A percentile compares a stretch with the other conserved stretches of the same genome.
phyloP scores from a whole-genome alignment of 805 yeast species.

The Kazachstania viticola region DNA sequence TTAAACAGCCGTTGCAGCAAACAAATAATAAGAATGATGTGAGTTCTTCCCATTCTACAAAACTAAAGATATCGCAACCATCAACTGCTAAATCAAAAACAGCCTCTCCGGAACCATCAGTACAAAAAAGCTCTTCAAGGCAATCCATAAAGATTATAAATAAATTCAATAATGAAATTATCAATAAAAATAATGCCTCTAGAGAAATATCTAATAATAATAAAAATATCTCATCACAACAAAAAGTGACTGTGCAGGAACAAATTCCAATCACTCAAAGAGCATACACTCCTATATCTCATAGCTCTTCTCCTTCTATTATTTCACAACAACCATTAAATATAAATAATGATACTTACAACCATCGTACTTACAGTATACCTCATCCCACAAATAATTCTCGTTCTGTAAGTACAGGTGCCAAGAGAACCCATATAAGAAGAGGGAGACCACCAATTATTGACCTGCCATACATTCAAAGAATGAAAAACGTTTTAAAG shows the following conservation, averaged over 20 bases:
- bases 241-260: background rate
- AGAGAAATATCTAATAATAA: too few relatives aligned
- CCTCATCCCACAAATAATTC: conserved; percentile 1
- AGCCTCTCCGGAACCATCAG: background rate
- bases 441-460: conserved; percentile 28
- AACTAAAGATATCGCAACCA: too few relatives aligned
- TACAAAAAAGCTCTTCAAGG: too few relatives aligned
- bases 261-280: background rate
- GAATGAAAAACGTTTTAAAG: conserved; percentile 80
- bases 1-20: too few relatives aligned
- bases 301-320: background rate
- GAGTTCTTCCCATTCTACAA: background rate
- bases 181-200: too few relatives aligned
- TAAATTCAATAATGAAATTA: too few relatives aligned
- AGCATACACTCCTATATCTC: background rate
- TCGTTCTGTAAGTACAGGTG: conserved; percentile 1
- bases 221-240: too few relatives aligned
- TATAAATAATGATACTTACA: conserved; percentile 6
- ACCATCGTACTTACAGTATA: background rate
- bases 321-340: conserved; percentile 14
- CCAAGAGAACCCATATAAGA: conserved; percentile 19
- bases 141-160: too few relatives aligned
- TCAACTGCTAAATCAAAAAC: background rate
- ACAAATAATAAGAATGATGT: background rate
- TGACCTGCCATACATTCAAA: conserved; percentile 54